These are phyloP conservation scores for Trichoderma asperellum DNA, from an alignment of 2,329 filamentous ascomycete species.

Conservation along the genomic window DNA sequence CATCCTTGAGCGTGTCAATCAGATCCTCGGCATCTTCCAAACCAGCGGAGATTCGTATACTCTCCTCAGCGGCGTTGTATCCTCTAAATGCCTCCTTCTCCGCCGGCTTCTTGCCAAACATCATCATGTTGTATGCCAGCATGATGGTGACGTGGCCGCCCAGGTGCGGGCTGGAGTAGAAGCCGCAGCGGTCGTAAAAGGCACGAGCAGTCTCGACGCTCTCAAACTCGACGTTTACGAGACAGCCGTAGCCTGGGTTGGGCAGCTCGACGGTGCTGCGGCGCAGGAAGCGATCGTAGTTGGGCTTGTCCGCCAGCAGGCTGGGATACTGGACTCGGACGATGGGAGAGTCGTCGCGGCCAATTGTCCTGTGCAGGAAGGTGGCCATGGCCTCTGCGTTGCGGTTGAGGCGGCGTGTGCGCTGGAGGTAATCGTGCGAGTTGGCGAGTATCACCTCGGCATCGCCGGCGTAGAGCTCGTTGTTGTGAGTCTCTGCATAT, in stretches of 20 bases:
- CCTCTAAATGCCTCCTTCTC: conserved; percentile 44
- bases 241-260: conserved; percentile 57
- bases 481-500: conserved; percentile 40
- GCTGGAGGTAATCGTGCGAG: conserved; percentile 48
- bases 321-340: conserved; percentile 50
- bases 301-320: conserved; percentile 39
- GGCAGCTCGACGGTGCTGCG: conserved; percentile 49
- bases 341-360: conserved; percentile 43
- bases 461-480: conserved; percentile 54
- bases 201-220: conserved; percentile 45
- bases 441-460: conserved; percentile 52
- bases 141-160: conserved; percentile 57
- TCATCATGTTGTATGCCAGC: conserved; percentile 52
- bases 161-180: conserved; percentile 58
- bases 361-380: conserved; percentile 42
- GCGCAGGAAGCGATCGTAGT: conserved; percentile 45
- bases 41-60: conserved; percentile 53
- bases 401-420: conserved; percentile 46
- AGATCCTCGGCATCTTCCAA: conserved; percentile 50
- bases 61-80: conserved; percentile 46
- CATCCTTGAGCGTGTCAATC: conserved; percentile 43
- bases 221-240: conserved; percentile 57
- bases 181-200: conserved; percentile 55
- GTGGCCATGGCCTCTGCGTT: conserved; percentile 50
- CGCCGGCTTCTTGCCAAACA: conserved; percentile 47